phyloP scores from a whole-genome alignment of 495 filamentous ascomycete species.

The Daldinia decipiens region DNA sequence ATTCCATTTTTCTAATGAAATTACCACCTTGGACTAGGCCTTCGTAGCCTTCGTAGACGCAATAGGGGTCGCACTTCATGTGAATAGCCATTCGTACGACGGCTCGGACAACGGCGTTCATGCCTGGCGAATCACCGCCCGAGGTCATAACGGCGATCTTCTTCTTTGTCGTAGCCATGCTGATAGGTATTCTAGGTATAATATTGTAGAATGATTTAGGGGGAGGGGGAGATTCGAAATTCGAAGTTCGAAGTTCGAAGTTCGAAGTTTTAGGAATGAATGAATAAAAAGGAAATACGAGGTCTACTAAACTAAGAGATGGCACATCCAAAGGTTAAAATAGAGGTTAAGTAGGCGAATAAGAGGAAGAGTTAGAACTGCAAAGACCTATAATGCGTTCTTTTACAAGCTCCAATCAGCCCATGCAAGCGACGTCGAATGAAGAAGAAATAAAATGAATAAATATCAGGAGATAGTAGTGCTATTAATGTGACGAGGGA shows the following conservation, averaged over 20 bases:
- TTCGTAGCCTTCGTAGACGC: constrained; percentile 95
- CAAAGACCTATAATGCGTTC: constrained; percentile 24
- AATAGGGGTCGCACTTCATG: constrained; percentile 86
- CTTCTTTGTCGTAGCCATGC: constrained; percentile 66
- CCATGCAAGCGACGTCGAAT: constrained; percentile 17
- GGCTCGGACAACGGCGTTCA: constrained; percentile 94
- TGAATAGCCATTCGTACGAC: constrained; percentile 93
- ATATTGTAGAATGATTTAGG: not conserved
- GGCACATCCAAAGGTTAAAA: not conserved
- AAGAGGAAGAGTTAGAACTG: constrained; percentile 15
- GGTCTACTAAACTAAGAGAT: constrained; percentile 2
- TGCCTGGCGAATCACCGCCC: constrained; percentile 96
- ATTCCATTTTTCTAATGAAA: constrained; percentile 85
- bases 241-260: not conserved
- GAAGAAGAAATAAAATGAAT: not conserved
- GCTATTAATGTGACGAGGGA: constrained; percentile 29
- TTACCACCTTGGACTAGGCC: constrained; percentile 90
- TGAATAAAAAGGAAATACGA: constrained; percentile 2
- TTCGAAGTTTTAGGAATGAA: not conserved
- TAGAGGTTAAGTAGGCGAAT: constrained; percentile 11
- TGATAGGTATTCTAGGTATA: constrained; percentile 18
- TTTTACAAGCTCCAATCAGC: constrained; percentile 36
- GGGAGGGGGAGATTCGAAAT: too few relatives aligned
- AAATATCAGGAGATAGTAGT: constrained; percentile 21
- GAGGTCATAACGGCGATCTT: constrained; percentile 95